A percentile compares a stretch with the other conserved stretches of the same genome.
Evolutionary conservation across 495 filamentous ascomycete species (phyloP).

Genomic region (Aspergillus biplanus): DNA sequence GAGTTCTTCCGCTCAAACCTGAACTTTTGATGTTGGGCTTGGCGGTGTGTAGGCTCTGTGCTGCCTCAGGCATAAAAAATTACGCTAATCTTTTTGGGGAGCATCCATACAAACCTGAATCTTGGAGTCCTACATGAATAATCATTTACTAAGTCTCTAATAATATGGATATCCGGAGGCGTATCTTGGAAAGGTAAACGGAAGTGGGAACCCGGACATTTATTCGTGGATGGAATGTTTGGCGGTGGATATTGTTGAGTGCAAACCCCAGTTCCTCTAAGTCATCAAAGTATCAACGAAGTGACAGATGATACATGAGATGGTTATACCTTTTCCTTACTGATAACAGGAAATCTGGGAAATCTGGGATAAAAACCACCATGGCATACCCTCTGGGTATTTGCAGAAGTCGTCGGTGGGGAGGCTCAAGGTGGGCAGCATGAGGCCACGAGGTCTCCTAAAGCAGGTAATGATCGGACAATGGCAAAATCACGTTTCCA

Average conservation of each 20-base stretch:
- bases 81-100: constrained; percentile 24
- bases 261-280: background rate
- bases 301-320: too few relatives aligned
- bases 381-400: background rate
- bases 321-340: too few relatives aligned
- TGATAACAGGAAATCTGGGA: too few relatives aligned
- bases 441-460: background rate
- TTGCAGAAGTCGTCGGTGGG: background rate
- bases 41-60: constrained; percentile 20
- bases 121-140: background rate
- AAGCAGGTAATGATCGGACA: background rate
- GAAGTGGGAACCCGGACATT: too few relatives aligned
- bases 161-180: background rate
- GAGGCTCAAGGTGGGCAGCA: background rate
- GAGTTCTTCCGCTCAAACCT: constrained; percentile 32
- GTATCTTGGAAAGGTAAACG: too few relatives aligned
- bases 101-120: constrained; percentile 2
- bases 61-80: constrained; percentile 31
- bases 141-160: background rate
- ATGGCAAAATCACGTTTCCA: background rate
- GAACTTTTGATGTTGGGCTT: constrained; percentile 52
- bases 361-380: background rate
- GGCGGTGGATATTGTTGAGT: background rate
- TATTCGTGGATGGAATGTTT: too few relatives aligned
- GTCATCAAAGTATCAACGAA: background rate